Percentiles rank a stretch among this genome's conserved stretches.
Evolutionary conservation across 2,329 filamentous ascomycete genomes (phyloP).

Genomic region (Phialocephala subalpina): DNA sequence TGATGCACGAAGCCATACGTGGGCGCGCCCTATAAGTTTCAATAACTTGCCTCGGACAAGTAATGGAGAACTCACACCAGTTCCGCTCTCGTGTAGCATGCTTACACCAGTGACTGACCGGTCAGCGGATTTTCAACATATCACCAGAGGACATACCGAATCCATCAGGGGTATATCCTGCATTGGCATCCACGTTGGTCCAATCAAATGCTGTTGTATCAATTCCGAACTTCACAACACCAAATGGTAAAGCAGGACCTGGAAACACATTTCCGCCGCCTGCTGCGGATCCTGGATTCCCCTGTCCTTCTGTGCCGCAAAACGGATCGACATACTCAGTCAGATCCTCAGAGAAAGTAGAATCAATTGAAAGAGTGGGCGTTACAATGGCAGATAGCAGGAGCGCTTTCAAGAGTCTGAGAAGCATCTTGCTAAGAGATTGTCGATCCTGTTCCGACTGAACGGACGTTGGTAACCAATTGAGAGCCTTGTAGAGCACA

Average conservation of each 20-base stretch:
- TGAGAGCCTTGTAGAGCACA: not conserved
- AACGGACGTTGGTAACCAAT: not conserved
- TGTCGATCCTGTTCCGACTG: not conserved
- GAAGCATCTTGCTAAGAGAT: not conserved
- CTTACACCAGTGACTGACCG: conserved; percentile 56
- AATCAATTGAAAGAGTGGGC: not conserved
- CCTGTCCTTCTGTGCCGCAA: conserved; percentile 55
- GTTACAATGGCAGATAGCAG: not conserved
- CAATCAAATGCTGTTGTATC: conserved; percentile 41
- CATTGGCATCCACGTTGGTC: conserved; percentile 44
- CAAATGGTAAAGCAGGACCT: conserved; percentile 51
- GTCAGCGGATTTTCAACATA: conserved; percentile 28
- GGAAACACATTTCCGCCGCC: conserved; percentile 53
- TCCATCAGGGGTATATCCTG: conserved; percentile 49
- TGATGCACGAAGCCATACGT: conserved; percentile 65
- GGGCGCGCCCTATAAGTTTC: conserved; percentile 51
- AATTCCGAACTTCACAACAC: conserved; percentile 52
- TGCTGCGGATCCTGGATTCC: conserved; percentile 51
- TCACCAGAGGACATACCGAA: not conserved
- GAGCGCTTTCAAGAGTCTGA: not conserved
- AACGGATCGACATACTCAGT: conserved; percentile 56
- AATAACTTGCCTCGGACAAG: not conserved
- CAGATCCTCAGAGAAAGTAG: conserved; percentile 21
- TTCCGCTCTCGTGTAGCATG: conserved; percentile 64
- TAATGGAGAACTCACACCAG: conserved; percentile 46